Percentiles rank a stretch among this genome's conserved stretches.
phyloP scores from a whole-genome alignment of 1,284 basidiomycete genomes.

The Papiliotrema flavescens region DNA sequence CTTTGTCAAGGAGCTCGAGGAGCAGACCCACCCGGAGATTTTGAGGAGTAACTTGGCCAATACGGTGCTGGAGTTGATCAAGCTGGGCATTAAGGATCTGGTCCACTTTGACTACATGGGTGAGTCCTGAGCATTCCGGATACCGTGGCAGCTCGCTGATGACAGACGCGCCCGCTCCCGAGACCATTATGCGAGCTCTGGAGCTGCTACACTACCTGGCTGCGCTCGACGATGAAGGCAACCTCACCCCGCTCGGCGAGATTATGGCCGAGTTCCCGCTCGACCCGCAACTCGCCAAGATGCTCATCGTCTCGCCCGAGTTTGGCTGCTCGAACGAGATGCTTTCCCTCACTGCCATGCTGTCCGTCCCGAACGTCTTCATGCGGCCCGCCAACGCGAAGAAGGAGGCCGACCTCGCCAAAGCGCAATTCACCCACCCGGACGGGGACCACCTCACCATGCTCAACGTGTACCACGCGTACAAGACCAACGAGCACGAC shows the following conservation, averaged over 20 bases:
- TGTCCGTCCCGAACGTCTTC: constrained; percentile 94
- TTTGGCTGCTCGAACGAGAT: constrained; percentile 97
- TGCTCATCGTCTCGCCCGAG: constrained; percentile 90
- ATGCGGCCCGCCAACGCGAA: constrained; percentile 82
- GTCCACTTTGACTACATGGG: constrained; percentile 90
- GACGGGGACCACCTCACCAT: constrained; percentile 95
- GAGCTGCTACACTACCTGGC: constrained; percentile 90
- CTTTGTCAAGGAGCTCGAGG: constrained; percentile 91
- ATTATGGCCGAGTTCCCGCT: constrained; percentile 99
- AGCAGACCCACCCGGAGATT: constrained; percentile 96
- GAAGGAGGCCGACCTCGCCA: constrained; percentile 88
- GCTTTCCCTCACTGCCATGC: constrained; percentile 90
- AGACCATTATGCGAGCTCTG: constrained; percentile 95
- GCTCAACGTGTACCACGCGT: constrained; percentile 94
- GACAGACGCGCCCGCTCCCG: constrained; percentile 84
- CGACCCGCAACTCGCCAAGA: constrained; percentile 94
- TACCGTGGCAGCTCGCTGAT: constrained; percentile 2
- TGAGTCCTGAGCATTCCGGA: constrained; percentile 16
- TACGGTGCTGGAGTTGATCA: constrained; percentile 89
- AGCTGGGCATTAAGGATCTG: constrained; percentile 88
- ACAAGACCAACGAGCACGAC: constrained; percentile 66
- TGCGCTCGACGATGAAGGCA: constrained; percentile 91
- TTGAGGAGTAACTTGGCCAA: constrained; percentile 88
- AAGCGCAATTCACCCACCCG: constrained; percentile 81
- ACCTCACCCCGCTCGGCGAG: constrained; percentile 77